Evolutionary conservation across 495 filamentous ascomycete species (phyloP), one percentile per base, ranked within the genome.

Genomic region (Penicillium lagena): DNA sequence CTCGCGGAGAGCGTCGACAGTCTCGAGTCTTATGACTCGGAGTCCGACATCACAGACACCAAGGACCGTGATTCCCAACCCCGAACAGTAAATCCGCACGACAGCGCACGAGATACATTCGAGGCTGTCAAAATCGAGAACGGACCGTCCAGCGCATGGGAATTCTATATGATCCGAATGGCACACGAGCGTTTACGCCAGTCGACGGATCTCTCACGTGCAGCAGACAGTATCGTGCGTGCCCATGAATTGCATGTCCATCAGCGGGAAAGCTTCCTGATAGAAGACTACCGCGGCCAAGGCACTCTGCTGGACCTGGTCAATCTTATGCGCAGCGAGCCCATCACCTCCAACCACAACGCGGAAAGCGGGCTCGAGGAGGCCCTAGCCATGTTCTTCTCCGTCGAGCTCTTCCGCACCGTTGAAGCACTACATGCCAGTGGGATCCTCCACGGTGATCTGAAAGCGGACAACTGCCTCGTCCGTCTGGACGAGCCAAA

Each of bases 391-490:
- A 96, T 97, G 88, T 97, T 96, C 72, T 93, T 96, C 67, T 77
- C 86, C 14, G 72, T 97, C 47, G 93, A 98, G 63, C 79, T 98
- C 28, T 75, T 97, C 48, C 85, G 93, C 35, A 95, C 90, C 1
- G 73, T 95, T 14, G 91, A 98, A 68, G 82, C 81, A 0, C 73
- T 97, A 42, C 93, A 98, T 66, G 55, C 79, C 2, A 82, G 83
- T 46, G 77, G 79, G 7, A 77, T 98, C 50, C 71, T 96, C 22
- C 93, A 98, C 60, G 94, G 93, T 37, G 93, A 98, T 55, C 73
- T 98, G 52, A 98, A 98, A 64, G 80, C 85, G 1, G 93, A 98
- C 60, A 98, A 98, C 61, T 90, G 90, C 50, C 79, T 98, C 1
- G 79, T 96, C 34, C 89, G 93, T 8, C 79, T 96, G 40, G 83